Conservation (phyloP, 805 yeast species). For the Myxozyma neglecta region DNA sequence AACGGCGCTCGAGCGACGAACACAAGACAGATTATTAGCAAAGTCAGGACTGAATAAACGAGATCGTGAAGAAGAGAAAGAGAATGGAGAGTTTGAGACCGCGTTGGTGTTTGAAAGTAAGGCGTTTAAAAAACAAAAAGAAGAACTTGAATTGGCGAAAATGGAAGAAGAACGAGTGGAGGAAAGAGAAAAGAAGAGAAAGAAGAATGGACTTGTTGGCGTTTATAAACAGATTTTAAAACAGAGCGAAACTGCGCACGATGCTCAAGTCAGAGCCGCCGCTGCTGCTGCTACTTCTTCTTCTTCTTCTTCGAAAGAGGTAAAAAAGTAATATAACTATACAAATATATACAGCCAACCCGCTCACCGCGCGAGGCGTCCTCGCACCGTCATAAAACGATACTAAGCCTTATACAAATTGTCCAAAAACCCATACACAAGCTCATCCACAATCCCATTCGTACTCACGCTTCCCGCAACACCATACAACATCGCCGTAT, state of each 20-base stretch:
- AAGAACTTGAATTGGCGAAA: constrained; percentile 35
- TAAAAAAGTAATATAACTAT: not conserved
- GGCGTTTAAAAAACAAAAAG: constrained; percentile 47
- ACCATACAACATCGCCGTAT: constrained; percentile 88
- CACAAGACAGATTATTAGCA: constrained; percentile 47
- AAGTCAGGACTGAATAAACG: constrained; percentile 43
- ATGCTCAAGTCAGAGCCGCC: constrained; percentile 23
- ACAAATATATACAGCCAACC: not conserved
- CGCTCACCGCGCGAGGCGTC: not conserved
- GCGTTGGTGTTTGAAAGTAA: constrained; percentile 52
- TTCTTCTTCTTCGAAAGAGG: not conserved
- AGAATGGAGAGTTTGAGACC: constrained; percentile 43
- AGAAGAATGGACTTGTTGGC: constrained; percentile 7
- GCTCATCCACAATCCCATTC: constrained; percentile 74
- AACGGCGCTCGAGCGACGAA: constrained; percentile 49
- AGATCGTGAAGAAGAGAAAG: constrained; percentile 46
- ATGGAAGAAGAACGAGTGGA: constrained; percentile 29
- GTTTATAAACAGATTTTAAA: constrained; percentile 25
- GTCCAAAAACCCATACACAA: constrained; percentile 81
- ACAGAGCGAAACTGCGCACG: constrained; percentile 16
- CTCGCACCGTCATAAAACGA: not conserved
- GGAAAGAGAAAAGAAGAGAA: constrained; percentile 4
- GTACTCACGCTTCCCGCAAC: constrained; percentile 91
- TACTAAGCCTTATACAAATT: constrained; percentile 58
- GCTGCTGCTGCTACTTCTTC: constrained; percentile 28